Percentiles rank a stretch among this genome's conserved stretches.
Conservation (phyloP, 345 rosid genomes). For the Sonneratia caseolaris region DNA sequence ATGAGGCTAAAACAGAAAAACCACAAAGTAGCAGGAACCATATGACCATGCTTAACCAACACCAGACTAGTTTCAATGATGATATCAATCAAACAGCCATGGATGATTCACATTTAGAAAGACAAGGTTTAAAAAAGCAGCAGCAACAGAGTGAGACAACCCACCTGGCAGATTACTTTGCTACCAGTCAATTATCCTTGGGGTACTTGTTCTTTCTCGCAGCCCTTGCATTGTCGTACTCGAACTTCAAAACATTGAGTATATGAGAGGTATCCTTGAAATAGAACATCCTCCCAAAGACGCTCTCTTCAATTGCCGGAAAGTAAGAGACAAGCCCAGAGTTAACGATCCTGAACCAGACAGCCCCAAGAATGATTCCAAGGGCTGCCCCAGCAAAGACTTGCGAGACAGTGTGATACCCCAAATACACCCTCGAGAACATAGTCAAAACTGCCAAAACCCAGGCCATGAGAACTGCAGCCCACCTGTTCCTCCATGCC, state of each 20-base stretch:
- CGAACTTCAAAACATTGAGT: conserved; percentile 71
- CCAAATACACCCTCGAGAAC: conserved; percentile 90
- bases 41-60: no score
- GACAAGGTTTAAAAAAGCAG: background rate
- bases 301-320: conserved; percentile 70
- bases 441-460: conserved; percentile 56
- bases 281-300: conserved; percentile 59
- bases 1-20: no score
- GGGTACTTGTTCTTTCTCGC: conserved; percentile 41
- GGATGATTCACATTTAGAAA: no score
- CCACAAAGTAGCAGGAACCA: no score
- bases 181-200: conserved; percentile 39
- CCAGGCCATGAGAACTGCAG: conserved; percentile 43
- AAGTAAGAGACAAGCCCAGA: conserved; percentile 35
- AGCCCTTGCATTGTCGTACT: conserved; percentile 85
- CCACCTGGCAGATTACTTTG: background rate
- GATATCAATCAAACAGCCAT: no score
- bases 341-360: conserved; percentile 85
- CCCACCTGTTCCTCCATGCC: conserved; percentile 38
- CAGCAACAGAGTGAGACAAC: conserved; percentile 2
- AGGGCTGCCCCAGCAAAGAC: conserved; percentile 75
- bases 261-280: conserved; percentile 95
- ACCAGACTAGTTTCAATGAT: no score
- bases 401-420: conserved; percentile 81
- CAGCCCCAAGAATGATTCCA: conserved; percentile 51